Evolutionary conservation across 495 filamentous ascomycete genomes (phyloP).

Genomic region (Talaromyces nanjingensis): DNA sequence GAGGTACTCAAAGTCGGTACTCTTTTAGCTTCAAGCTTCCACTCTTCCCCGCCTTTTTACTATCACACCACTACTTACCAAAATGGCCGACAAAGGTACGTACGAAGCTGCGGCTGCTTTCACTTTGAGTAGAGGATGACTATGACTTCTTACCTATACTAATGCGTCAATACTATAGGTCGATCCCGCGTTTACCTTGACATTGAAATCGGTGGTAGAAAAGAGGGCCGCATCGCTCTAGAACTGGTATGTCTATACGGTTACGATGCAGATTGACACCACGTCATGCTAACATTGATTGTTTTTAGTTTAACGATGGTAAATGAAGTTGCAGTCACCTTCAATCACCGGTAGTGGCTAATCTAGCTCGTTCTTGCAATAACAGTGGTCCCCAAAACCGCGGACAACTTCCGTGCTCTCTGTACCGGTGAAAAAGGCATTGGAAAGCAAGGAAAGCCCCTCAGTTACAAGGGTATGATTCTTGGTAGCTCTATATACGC

Average conservation of each 20-base stretch:
- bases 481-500: not conserved
- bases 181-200: conserved; percentile 84
- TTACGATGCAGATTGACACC: not conserved
- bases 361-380: conserved; percentile 15
- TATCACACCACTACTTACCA: not conserved
- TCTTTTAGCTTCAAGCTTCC: not conserved
- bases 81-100: conserved; percentile 7
- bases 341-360: conserved; percentile 6
- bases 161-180: conserved; percentile 18
- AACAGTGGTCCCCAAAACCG: conserved; percentile 80
- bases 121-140: not conserved
- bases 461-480: conserved; percentile 55
- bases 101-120: conserved; percentile 8
- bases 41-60: not conserved
- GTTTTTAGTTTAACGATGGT: conserved; percentile 66
- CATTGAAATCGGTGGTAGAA: conserved; percentile 67
- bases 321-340: conserved; percentile 11
- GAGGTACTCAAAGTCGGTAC: not conserved
- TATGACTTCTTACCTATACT: not conserved
- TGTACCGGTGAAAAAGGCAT: conserved; percentile 90
- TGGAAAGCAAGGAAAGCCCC: conserved; percentile 75
- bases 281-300: conserved; percentile 15
- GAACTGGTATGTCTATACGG: conserved; percentile 58
- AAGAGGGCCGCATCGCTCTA: conserved; percentile 67
- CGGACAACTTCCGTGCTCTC: conserved; percentile 89